Evolutionary conservation across 192 early-diverging fungal genomes (phyloP), one percentile per base, ranked within the genome.

Genomic region (Allomyces javanicus): DNA sequence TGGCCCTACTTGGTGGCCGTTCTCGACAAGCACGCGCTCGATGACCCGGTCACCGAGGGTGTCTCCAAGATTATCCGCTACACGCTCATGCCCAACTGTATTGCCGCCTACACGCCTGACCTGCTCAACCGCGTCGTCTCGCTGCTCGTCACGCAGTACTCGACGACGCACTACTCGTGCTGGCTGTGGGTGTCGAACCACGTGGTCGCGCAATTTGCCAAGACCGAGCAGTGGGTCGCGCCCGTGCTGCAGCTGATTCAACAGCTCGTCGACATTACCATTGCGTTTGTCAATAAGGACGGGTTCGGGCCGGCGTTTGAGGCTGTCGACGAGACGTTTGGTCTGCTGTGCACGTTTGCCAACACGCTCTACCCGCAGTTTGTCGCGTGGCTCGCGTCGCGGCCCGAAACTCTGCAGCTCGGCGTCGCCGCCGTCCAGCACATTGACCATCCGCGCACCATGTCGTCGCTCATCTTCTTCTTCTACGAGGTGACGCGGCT

Each of bases 11-110:
- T 64, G 63, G 33, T 40, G 0, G 19, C 12, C 19, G 17, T 64
- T 3, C 25, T 40, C 22, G 22, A 40, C 22, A 69, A 71, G 21
- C 61, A 69, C 63, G 67, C 68, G 1, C 63, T 65, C 2, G 72
- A 74, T 33, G 22, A 72, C 4, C 64, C 62, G 19, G 67, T 75
- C 6, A 71, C 77, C 22, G 77, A 78, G 65, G 72, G 74, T 66
- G 67, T 68, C 14, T 69, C 69, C 65, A 75, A 75, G 65, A 71
- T 77, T 27, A 25, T 77, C 27, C 75, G 73, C 14, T 69, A 72
- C 44, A 45, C 75, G 21, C 65, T 74, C 24, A 74, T 74, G 66
- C 72, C 69, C 62, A 70, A 78, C 64, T 25, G 67, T 2, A 64
- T 50, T 4, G 67, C 12, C 17, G 17, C 12, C 7, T 58, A 58